phyloP scores from a whole-genome alignment of 768 basidiomycete species.

The Lactarius hengduanensis region DNA sequence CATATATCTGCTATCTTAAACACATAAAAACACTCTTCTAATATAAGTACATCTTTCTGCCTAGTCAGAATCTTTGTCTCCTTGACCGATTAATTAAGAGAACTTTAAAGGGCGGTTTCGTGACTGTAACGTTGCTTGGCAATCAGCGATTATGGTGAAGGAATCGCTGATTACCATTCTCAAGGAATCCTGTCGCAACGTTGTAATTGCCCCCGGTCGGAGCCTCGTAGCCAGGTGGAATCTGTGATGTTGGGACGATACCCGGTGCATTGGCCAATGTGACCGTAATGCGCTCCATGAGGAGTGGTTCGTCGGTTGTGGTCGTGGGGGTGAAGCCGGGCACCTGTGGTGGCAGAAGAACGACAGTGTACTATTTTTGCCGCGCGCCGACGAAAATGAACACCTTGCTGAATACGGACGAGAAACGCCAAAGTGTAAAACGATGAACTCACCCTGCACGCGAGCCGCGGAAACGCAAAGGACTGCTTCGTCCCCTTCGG shows the following conservation, averaged over 20 bases:
- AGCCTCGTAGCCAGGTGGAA: constrained; percentile 53
- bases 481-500: constrained; percentile 44
- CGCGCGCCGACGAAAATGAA: not conserved
- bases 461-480: constrained; percentile 46
- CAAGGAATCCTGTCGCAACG: constrained; percentile 49
- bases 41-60: too few relatives aligned
- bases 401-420: not conserved
- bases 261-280: constrained; percentile 42
- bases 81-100: too few relatives aligned
- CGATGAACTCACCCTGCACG: constrained; percentile 43
- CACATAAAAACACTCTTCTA: too few relatives aligned
- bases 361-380: constrained; percentile 43
- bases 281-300: constrained; percentile 43
- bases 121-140: not conserved
- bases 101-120: too few relatives aligned
- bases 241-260: constrained; percentile 43
- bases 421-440: not conserved
- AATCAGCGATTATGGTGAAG: constrained; percentile 4
- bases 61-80: too few relatives aligned
- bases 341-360: constrained; percentile 43
- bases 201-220: constrained; percentile 47
- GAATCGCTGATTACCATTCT: constrained; percentile 56
- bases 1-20: too few relatives aligned
- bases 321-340: constrained; percentile 41
- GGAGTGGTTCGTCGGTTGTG: constrained; percentile 34